A percentile compares a stretch with the other conserved stretches of the same genome.
Evolutionary conservation across 2,329 filamentous ascomycete genomes (phyloP).

Genomic region (Colletotrichum godetiae): DNA sequence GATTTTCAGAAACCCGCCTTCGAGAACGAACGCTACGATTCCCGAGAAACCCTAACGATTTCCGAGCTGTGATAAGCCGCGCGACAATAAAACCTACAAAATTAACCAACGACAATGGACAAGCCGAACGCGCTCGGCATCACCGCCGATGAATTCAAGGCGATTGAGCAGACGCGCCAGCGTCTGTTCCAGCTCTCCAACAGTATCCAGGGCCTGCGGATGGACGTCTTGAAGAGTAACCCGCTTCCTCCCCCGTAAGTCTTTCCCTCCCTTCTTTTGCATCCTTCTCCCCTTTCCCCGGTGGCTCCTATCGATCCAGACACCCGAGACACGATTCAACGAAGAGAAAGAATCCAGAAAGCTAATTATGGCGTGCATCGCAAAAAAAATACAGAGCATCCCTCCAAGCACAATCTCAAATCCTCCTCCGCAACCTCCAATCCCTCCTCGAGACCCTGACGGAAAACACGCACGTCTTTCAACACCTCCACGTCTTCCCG

Average conservation of each 20-base stretch:
- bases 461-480: slow-evolving; percentile 75
- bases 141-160: slow-evolving; percentile 71
- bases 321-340: too few species aligned
- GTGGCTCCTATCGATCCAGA: neutral
- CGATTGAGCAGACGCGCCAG: slow-evolving; percentile 77
- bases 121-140: slow-evolving; percentile 53
- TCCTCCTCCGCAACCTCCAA: slow-evolving; percentile 77
- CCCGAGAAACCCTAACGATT: neutral
- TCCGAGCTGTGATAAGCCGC: too few species aligned
- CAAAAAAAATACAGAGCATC: slow-evolving; percentile 64
- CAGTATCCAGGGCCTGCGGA: slow-evolving; percentile 73
- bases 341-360: too few species aligned
- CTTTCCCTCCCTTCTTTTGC: neutral
- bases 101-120: slow-evolving; percentile 1
- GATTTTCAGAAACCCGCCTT: too few species aligned
- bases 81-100: neutral
- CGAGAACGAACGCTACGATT: neutral
- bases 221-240: slow-evolving; percentile 69
- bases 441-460: slow-evolving; percentile 74
- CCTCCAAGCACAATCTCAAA: slow-evolving; percentile 77
- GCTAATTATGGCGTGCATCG: too few species aligned
- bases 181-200: slow-evolving; percentile 76
- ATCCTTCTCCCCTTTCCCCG: neutral
- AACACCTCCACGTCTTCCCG: slow-evolving; percentile 78
- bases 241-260: slow-evolving; percentile 75